Base-by-base conservation (phyloP, 768 basidiomycete species). In the Agrocybe chaxingu region DNA sequence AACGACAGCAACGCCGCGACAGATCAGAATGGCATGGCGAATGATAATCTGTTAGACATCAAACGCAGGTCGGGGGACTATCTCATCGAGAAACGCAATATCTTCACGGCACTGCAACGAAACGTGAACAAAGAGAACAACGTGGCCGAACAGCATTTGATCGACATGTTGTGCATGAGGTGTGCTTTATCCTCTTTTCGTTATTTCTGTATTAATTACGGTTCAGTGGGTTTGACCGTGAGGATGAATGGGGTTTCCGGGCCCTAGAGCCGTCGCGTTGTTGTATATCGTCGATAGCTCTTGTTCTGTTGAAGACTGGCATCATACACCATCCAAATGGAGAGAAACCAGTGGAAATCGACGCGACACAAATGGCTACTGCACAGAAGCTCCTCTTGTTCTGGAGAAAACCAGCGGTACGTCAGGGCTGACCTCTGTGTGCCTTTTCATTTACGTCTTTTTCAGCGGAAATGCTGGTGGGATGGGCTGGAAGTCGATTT, bases 121-220 rank as follows among this genome's bases (percentile, higher is more conserved):
- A 99, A 99, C 69, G 96, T 98, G 56, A 96, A 96, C 72, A 96
- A 96, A 76, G 96, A 98, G 74, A 98, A 98, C 66, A 98, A 99
- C 67, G 78, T 97, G 47, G 97, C 97, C 12, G 97, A 99, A 70
- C 96, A 98, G 71, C 97, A 99, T 73, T 74, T 99, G 60, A 99
- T 99, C 70, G 97, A 98, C 71, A 99, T 99, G 97, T 77, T 99
- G 55, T 98, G 96, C 73, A 97, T 98, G 92, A 97, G 94, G 96
- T 96, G 65, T 38, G 71, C 54, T 40, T 30, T 33, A 35, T 50
- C 35, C 29, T 54, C 46, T 39, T 54, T 38, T 40, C 45, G 35
- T 38, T 32, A 42, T 31, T 42, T 44, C 40, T 51, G 24, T 43
- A 41, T 7, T 19, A n/a, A 38, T 18, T 18, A 40, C 16, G 7